Base-by-base conservation (phyloP, 768 basidiomycete species). In the Podaxis sp. region DNA sequence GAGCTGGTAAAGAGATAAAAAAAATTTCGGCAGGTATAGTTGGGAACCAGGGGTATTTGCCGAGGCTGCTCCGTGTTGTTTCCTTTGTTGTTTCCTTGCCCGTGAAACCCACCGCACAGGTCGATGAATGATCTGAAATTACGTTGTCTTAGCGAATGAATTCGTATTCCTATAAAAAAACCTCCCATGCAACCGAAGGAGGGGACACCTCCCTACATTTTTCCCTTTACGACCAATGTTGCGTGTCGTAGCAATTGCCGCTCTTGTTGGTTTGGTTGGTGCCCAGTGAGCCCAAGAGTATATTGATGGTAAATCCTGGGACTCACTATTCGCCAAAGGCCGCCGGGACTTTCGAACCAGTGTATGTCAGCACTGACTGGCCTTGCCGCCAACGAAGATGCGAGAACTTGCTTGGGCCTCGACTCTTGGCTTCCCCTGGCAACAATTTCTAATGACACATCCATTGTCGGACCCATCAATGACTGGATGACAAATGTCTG, bases 401-500 rank as follows among this genome's bases (percentile, higher is more conserved):
- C 79, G 29, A 61, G 60, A 5, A 66, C 74, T 11, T 89, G 88
- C 71, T 69, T 89, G 55, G 81, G 78, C 64, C 77, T 81, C 6
- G 67, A 73, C 2, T 74, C 77, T 29, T 72, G 87, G n/a, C 50
- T 82, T 54, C 66, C 79, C 4, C 63, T 86, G 55, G 62, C 78
- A 58, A 64, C 75, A 11, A 33, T 33, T 1, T n/a, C 56, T 3
- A 46, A 33, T 11, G n/a, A 75, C 59, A 65, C 71, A 17, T 82
- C 83, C 12, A 62, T 86, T 51, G 72, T 85, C 22, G 62, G 65
- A 3, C 76, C 83, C 12, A 67, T 91, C 57, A 75, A 87, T 72
- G 78, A 58, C 41, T 92, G 90, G 90, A 70, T 89, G 40, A 76
- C 71, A 0, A 81, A 80, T 52, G 33, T 88, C 59, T 90, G 89